Evolutionary conservation across 1,284 basidiomycete species (phyloP).

Genomic region (Chiua sp.): DNA sequence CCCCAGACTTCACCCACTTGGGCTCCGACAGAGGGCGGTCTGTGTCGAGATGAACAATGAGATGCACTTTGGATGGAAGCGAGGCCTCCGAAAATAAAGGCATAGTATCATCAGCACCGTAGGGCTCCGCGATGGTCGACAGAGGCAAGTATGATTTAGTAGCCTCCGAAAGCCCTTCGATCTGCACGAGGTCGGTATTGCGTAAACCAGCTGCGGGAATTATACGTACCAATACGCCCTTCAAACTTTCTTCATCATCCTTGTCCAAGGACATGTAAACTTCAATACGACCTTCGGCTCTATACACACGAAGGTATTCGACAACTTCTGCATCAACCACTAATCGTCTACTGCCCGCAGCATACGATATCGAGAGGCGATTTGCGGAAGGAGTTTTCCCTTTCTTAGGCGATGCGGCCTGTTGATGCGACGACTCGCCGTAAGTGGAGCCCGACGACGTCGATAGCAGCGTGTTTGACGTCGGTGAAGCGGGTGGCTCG

Average conservation of each 20-base stretch:
- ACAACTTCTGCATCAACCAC: conserved; percentile 91
- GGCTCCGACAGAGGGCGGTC: conserved; percentile 91
- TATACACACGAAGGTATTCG: conserved; percentile 79
- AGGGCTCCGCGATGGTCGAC: conserved; percentile 49
- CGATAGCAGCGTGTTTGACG: conserved; percentile 56
- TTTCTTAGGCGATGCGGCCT: conserved; percentile 23
- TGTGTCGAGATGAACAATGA: conserved; percentile 81
- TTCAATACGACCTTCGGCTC: conserved; percentile 87
- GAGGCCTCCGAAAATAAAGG: conserved; percentile 67
- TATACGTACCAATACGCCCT: conserved; percentile 73
- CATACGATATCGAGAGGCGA: conserved; percentile 94
- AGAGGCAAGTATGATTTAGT: conserved; percentile 72
- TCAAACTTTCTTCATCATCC: conserved; percentile 61
- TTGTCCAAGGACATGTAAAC: conserved; percentile 68
- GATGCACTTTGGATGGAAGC: conserved; percentile 56
- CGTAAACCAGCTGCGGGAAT: conserved; percentile 2
- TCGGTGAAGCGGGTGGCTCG: conserved; percentile 59
- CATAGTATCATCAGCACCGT: conserved; percentile 60
- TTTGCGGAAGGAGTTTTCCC: conserved; percentile 68
- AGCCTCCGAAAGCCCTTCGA: conserved; percentile 76
- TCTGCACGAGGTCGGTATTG: conserved; percentile 46
- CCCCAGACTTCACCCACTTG: conserved; percentile 94
- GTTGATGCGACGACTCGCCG: conserved; percentile 34
- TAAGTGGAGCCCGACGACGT: conserved; percentile 54
- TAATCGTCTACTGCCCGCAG: conserved; percentile 83